Evolutionary conservation across 1,284 basidiomycete species (phyloP).

Genomic region (Xerocomus cyaneibrunnescens): DNA sequence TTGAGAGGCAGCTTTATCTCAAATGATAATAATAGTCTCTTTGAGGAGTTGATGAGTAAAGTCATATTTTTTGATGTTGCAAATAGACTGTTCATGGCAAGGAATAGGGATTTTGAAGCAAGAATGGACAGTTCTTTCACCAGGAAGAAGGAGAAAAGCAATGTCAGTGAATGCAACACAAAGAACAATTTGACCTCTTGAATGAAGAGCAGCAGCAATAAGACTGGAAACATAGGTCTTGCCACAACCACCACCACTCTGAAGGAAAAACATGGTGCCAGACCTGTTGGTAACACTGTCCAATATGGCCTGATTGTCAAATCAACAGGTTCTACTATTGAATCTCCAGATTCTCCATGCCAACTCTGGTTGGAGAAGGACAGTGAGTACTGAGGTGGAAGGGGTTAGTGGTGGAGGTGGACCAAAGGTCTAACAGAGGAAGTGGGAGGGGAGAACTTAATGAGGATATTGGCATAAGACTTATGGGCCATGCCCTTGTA

Average conservation of each 20-base stretch:
- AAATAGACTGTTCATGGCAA: slow-evolving; percentile 32
- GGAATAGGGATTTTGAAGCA: slow-evolving; percentile 22
- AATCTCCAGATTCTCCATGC: too few relatives aligned
- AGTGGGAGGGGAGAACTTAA: too few relatives aligned
- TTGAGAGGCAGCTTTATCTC: slow-evolving; percentile 37
- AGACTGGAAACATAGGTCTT: slow-evolving; percentile 51
- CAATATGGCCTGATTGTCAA: too few relatives aligned
- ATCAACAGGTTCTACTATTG: too few relatives aligned
- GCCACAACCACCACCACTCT: slow-evolving; percentile 47
- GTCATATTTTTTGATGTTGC: slow-evolving; percentile 33
- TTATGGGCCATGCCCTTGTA: too few relatives aligned
- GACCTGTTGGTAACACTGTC: slow-evolving; percentile 5
- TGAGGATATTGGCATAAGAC: too few relatives aligned
- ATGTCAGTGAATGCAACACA: slow-evolving; percentile 33
- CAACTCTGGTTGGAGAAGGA: too few relatives aligned
- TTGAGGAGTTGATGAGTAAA: neutral
- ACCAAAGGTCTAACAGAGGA: too few relatives aligned
- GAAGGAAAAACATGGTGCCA: slow-evolving; percentile 40
- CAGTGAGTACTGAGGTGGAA: too few relatives aligned
- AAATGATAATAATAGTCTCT: neutral
- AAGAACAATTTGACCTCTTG: slow-evolving; percentile 36
- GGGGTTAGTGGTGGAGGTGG: too few relatives aligned
- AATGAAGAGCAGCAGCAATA: slow-evolving; percentile 34
- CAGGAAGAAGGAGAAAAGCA: slow-evolving; percentile 12
- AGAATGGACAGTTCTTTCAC: slow-evolving; percentile 15